Evolutionary conservation across 2,329 filamentous ascomycete genomes (phyloP), one percentile per base, ranked within the genome.

Genomic region (Botrytis porri): DNA sequence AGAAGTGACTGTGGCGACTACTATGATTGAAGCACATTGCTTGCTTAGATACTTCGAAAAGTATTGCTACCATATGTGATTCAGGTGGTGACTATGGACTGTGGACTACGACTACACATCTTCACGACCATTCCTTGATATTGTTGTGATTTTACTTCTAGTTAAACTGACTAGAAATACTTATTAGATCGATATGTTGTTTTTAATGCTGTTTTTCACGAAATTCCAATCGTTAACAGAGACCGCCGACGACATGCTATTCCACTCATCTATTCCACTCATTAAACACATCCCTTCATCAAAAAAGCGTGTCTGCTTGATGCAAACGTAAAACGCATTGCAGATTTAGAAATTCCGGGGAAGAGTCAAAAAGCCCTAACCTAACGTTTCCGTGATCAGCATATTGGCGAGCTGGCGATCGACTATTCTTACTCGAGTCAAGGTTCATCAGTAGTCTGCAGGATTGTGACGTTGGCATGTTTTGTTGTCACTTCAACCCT

Each of bases 401-500:
- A 18, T 8, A 32, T 57, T 57, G 51, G 51, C 51, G 51, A 57
- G n/a, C 6, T 57, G n/a, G 51, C n/a, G 51, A 29, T 32, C 0
- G 51, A 29, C 51, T 57, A 57, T 57, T 57, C 51, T 57, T 29
- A 57, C 51, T 57, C 51, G 51, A 57, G 51, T 57, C 51, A 57
- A 18, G 51, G 51, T 29, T 32, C 5, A 57, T 39, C 2, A 39
- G 22, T 62, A n/a, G 37, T 62, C 41, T 41, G 60, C 60, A 62
- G 35, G 37, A 39, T 37, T 39, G 60, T 62, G 37, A 39, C 60
- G 60, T 62, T 62, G 60, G 39, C 35, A 62, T 62, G 60, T 62
- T 62, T 62, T n/a, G 60, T 62, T 62, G 60, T 62, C 60, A 62
- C 25, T 57, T 29, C n/a, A 29, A 57, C 60, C 37, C 60, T 62